phyloP scores from a whole-genome alignment of 805 yeast genomes.

The Candida coleopterorum region DNA sequence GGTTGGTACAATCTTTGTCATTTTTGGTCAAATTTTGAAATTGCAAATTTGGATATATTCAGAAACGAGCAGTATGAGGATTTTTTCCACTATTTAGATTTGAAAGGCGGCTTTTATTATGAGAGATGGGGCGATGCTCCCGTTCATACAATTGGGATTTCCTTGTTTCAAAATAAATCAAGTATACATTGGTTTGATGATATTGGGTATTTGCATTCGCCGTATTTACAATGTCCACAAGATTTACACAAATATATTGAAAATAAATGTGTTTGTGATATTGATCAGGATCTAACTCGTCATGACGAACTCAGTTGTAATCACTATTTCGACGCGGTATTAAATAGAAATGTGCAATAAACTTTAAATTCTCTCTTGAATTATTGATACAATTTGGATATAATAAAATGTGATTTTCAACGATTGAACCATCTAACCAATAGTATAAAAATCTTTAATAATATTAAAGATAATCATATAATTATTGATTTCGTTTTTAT shows the following conservation, averaged over 20 bases:
- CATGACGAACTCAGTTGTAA: constrained; percentile 21
- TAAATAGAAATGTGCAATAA: not conserved
- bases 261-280: constrained; percentile 36
- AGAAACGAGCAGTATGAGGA: constrained; percentile 52
- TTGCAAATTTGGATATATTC: constrained; percentile 69
- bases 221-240: constrained; percentile 60
- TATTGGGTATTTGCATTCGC: constrained; percentile 70
- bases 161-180: constrained; percentile 52
- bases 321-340: constrained; percentile 10
- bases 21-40: constrained; percentile 78
- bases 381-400: no score
- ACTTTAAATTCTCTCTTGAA: no score
- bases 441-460: no score
- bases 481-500: no score
- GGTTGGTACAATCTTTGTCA: constrained; percentile 63
- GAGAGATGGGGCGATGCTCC: constrained; percentile 97
- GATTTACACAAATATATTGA: constrained; percentile 19
- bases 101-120: constrained; percentile 73
- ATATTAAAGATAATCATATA: no score
- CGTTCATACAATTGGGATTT: constrained; percentile 73
- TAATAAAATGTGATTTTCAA: not conserved
- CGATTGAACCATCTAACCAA: no score
- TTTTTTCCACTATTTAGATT: constrained; percentile 60
- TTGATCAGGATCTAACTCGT: constrained; percentile 28
- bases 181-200: constrained; percentile 70